Base-by-base conservation (phyloP, 2,329 filamentous ascomycete species). In the Alternaria sp. region DNA sequence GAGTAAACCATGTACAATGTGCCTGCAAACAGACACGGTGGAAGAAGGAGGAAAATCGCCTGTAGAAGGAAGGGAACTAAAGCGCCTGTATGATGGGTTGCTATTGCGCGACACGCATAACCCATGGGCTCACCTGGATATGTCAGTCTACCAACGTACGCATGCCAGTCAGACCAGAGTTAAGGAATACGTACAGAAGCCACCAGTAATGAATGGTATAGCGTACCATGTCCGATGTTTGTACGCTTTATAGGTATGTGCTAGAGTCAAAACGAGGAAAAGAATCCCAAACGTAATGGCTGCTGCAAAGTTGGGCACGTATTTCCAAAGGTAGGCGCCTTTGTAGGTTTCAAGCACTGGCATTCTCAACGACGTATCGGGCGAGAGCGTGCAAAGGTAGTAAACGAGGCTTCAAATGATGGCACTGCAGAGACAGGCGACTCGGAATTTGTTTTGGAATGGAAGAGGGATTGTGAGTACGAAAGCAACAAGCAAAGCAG, bases 111-210 rank as follows among this genome's bases (percentile, higher is more conserved):
- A 4, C 81, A 84, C 12, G 84, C 67, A 62, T 87, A 88, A 6
- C 85, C 86, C 15, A 87, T 72, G 0, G 78, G 70, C 74, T 88
- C 85, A 61, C 86, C 84, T 87, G 44, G 21, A 30, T 47, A 50
- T 41, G 45, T 45, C 20, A 49, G 51, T 18, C 43, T 46, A 18
- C 18, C 37, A 3, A 12, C 11, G 30, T 45, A 23, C 23, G 23
- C 9, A 44, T 3, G 78, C 21, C 37, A n/a, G 15, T 18, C n/a
- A 41, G 37, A 41, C 15, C 37, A 41, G 37, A 18, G 37, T 11
- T 9, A 41, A 41, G 15, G 5, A 5, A 63, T 65, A 79, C 85
- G 62, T 81, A 86, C 85, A 82, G 4, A 81, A 23, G 1, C 82
- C 83, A 0, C 85, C 85, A 2, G 84, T 66, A 15, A 83, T 66